Base-by-base conservation (phyloP, 2,329 filamentous ascomycete genomes). In the Talaromyces sp. region DNA sequence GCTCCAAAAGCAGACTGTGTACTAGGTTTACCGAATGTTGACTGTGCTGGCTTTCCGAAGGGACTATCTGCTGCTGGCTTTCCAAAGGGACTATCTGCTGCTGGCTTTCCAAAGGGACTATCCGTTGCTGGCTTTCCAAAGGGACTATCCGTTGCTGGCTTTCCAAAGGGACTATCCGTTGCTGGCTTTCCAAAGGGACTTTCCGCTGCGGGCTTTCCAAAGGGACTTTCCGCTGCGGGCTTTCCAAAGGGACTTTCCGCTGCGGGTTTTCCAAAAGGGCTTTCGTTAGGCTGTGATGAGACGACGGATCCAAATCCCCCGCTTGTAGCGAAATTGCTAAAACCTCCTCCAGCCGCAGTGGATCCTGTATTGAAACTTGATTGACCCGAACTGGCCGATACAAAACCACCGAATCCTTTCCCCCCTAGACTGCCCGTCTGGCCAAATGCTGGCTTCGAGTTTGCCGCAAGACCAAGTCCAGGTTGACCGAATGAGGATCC, bases 251-350 rank as follows among this genome's bases (percentile, higher is more conserved):
- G 66, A 37, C 65, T 70, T 27, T 65, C 63, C 45, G 64, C 70
- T 37, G 70, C 62, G 37, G 67, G 68, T 58, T 74, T 73, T 5
- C 71, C 62, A 10, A 66, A 66, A 6, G 62, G 48, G 14, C 65
- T 66, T 48, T 64, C 65, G 5, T 57, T 27, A 43, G 65, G 65
- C 14, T 66, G 60, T 13, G 57, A 58, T 60, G 65, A 57, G 10
- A 73, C 73, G 66, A 77, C 75, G 1, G 74, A 72, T 50, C 76
- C 72, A 67, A 79, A 79, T 14, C 77, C 77, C 9, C 76, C 75
- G 54, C 71, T 71, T 9, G 73, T 72, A 33, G 70, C 52, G 16
- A 68, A 60, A 54, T 50, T 58, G 45, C 64, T 59, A 45, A 62
- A 60, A 50, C 60, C 62, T 35, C 60, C 56, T 22, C 60, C 65